Conservation (phyloP, 305 asterid species). For the Fraxinus ornus region DNA sequence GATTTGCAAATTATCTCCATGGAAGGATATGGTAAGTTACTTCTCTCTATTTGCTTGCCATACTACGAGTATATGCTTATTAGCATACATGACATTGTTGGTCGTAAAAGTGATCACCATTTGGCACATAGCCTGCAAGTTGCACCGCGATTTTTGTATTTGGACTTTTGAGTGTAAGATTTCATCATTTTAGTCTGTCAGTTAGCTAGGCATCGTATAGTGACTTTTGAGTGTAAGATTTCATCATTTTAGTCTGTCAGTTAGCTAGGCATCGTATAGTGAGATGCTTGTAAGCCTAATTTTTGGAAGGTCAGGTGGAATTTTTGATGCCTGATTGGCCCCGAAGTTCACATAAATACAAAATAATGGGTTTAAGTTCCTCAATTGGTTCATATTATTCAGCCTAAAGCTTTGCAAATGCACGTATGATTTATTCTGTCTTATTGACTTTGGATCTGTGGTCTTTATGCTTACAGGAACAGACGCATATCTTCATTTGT, state of each 20-base stretch:
- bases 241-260: neutral
- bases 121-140: neutral
- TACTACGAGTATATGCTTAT: neutral
- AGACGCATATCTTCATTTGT: slow-evolving; percentile 82
- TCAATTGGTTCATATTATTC: neutral
- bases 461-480: slow-evolving; percentile 50
- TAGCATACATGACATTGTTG: neutral
- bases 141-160: neutral
- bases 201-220: too few relatives aligned
- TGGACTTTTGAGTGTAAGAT: neutral
- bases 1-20: slow-evolving; percentile 93
- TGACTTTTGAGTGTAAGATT: neutral
- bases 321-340: neutral
- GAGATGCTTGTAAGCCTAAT: neutral
- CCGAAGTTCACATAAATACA: neutral
- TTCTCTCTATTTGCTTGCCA: neutral
- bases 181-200: neutral
- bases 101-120: neutral
- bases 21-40: slow-evolving; percentile 91
- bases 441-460: neutral
- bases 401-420: neutral
- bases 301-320: neutral
- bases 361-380: neutral
- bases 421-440: neutral
- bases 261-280: neutral